Percentiles rank a stretch among this genome's conserved stretches.
Evolutionary conservation across 306 rosid genomes (phyloP).

Genomic region (Phaseolus lunatus): DNA sequence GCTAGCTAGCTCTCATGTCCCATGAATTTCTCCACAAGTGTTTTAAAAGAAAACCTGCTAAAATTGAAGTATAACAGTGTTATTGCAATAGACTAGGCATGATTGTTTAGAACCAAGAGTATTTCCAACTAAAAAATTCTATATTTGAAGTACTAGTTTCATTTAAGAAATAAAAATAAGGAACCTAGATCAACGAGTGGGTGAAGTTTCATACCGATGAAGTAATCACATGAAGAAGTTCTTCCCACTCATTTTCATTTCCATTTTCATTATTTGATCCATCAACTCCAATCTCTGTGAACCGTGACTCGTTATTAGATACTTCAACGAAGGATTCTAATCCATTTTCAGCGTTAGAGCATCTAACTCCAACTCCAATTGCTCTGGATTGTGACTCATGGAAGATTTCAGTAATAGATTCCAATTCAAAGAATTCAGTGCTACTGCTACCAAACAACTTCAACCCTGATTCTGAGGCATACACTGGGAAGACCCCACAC

Average conservation of each 20-base stretch:
- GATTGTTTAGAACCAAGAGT: neutral
- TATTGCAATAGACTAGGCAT: neutral
- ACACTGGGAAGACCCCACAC: conserved; percentile 38
- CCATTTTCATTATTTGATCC: neutral
- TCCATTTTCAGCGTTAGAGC: neutral
- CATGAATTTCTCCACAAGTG: too few relatives aligned
- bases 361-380: neutral
- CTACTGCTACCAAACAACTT: neutral
- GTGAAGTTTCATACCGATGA: conserved; percentile 3
- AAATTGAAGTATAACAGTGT: neutral
- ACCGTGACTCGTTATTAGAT: neutral
- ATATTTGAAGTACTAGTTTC: neutral
- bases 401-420: neutral
- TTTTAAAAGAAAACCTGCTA: too few relatives aligned
- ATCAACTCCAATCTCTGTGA: neutral
- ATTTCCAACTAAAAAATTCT: neutral
- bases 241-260: neutral
- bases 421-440: neutral
- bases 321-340: too few relatives aligned
- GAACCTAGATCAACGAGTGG: neutral
- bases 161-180: too few relatives aligned
- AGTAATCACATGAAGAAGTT: neutral
- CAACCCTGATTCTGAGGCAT: neutral
- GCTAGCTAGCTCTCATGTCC: too few relatives aligned
- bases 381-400: neutral